Percentiles rank a stretch among this genome's conserved stretches.
phyloP scores from a whole-genome alignment of 192 early-diverging fungal genomes.

The Coemansia sp. region DNA sequence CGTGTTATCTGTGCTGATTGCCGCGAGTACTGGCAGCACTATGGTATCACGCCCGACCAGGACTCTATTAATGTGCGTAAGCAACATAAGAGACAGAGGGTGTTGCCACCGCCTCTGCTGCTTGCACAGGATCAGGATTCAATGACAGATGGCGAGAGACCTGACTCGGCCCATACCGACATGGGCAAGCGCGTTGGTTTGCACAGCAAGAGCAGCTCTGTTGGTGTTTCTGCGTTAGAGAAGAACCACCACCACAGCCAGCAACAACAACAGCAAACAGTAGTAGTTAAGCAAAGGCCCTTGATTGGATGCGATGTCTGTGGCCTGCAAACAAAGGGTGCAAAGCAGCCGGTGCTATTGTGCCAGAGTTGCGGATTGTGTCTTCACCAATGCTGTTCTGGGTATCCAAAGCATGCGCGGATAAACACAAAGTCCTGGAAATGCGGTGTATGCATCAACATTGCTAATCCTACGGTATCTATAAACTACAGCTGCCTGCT shows the following conservation, averaged over 20 bases:
- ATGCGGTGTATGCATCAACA: conserved; percentile 65
- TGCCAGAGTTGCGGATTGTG: conserved; percentile 50
- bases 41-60: conserved; percentile 39
- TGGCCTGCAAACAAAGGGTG: conserved; percentile 7
- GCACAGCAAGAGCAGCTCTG: no score
- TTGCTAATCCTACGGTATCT: conserved; percentile 56
- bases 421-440: conserved; percentile 39
- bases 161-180: not conserved
- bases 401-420: conserved; percentile 23
- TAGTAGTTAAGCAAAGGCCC: no score
- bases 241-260: no score
- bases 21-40: conserved; percentile 38
- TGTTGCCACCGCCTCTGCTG: not conserved
- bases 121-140: not conserved
- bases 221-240: no score
- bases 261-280: no score
- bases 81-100: not conserved
- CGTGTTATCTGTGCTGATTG: conserved; percentile 44
- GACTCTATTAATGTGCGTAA: conserved; percentile 30
- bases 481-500: conserved; percentile 63
- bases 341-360: conserved; percentile 12
- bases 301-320: conserved; percentile 37
- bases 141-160: not conserved
- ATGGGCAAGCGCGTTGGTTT: no score
- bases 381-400: conserved; percentile 40